Evolutionary conservation across 2,329 filamentous ascomycete genomes (phyloP), one percentile per base, ranked within the genome.

Genomic region (Delphinella strobiligena): DNA sequence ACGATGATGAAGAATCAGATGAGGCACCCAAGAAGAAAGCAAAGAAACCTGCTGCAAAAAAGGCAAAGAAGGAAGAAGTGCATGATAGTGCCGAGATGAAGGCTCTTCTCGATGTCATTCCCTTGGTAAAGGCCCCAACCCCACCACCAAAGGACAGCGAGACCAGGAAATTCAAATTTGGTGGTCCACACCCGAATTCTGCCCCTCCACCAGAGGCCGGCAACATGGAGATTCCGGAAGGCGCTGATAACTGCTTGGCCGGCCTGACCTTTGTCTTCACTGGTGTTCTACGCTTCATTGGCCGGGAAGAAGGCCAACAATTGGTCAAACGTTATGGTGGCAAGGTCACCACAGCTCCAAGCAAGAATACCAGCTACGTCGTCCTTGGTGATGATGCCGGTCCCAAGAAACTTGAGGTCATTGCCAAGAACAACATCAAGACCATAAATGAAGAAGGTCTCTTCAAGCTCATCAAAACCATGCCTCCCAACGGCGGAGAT

Each of bases 221-320:
- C 9, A 64, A 71, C 8, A 75, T 69, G 19, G 85, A 93, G 12
- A 64, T 95, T 36, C 91, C 91, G 0, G 72, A 75, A 15, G 91
- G 91, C 5, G 78, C 79, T 38, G 84, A 91, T 9, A 93, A 95
- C 51, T 98, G 91, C 55, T 72, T 98, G 41, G 79, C 80, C 40
- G 91, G 93, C 0, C 69, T 96, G 40, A 82, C 78, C 0, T 98
- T 98, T 54, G 91, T 98, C 19, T 98, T 98, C 53, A 98, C 93
- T 1, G 91, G 91, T 17, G 71, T 95, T 17, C 67, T 96, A 30
- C 74, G 83, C 45, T 79, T 75, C 0, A 74, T 96, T 41, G 79
- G 82, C 33, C 78, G 91, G 45, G 87, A 93, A 4, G 87, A 94
- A 51, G 89, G 77, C 1, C 80, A 88, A 48, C 78, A 74, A 32